These are phyloP conservation scores for Periconia sp. DNA, from an alignment of 2,329 filamentous ascomycete species.

Conservation along the genomic window DNA sequence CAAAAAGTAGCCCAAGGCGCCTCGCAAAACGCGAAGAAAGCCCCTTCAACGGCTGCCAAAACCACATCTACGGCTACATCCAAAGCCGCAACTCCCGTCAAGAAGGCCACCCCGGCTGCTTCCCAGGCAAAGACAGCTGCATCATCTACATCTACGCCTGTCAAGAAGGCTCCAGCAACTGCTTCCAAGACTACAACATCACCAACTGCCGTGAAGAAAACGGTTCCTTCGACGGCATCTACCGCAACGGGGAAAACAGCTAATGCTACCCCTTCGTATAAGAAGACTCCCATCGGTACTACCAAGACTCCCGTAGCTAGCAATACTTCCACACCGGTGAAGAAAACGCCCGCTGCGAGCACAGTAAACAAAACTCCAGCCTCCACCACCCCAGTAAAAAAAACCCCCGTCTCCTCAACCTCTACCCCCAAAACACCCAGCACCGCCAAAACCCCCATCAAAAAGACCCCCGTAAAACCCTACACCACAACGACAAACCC, in stretches of 20 bases:
- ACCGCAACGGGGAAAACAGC: constrained; percentile 12
- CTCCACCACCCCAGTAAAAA: constrained; percentile 10
- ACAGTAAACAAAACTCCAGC: constrained; percentile 9
- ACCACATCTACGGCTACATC: constrained; percentile 15
- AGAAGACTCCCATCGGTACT: constrained; percentile 27
- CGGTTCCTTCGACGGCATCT: constrained; percentile 13
- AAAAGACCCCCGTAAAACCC: constrained; percentile 14
- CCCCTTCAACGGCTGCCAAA: constrained; percentile 21
- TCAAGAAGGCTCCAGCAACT: constrained; percentile 15
- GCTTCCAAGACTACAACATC: constrained; percentile 10
- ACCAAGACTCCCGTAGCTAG: constrained; percentile 18
- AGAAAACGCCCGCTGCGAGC: constrained; percentile 4
- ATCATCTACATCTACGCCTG: constrained; percentile 7
- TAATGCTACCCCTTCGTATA: constrained; percentile 12
- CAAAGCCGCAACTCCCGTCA: constrained; percentile 24
- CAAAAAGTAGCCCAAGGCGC: constrained; percentile 28
- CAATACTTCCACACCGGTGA: constrained; percentile 7
- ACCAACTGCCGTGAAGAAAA: constrained; percentile 16
- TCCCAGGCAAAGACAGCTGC: constrained; percentile 4
- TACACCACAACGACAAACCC: constrained; percentile 13
- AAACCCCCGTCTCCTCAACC: constrained; percentile 16
- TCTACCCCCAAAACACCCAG: constrained; percentile 7
- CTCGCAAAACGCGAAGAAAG: constrained; percentile 27
- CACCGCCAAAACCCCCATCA: constrained; percentile 9
- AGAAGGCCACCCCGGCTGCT: constrained; percentile 18